These are phyloP conservation scores for Metschnikowia continentalis DNA, from an alignment of 805 yeast genomes.

Conservation along the genomic window DNA sequence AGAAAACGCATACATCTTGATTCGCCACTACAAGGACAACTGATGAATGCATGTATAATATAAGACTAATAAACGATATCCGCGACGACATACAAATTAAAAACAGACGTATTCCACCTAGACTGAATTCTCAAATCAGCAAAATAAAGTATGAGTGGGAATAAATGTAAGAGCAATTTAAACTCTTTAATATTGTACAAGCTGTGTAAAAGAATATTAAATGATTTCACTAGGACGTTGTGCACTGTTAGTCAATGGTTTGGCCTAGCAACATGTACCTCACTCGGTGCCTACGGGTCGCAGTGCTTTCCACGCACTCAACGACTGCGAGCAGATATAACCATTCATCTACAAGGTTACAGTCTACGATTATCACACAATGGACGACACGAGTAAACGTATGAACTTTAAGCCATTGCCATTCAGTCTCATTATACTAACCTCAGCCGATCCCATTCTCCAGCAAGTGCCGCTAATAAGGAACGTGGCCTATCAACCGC, in stretches of 20 bases:
- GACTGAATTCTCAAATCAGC: too few relatives aligned
- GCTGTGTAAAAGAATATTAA: too few relatives aligned
- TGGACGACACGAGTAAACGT: slow-evolving; percentile 22
- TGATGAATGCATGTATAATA: slow-evolving; percentile 13
- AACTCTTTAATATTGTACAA: too few relatives aligned
- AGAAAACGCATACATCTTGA: slow-evolving; percentile 85
- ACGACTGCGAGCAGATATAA: background rate
- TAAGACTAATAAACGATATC: slow-evolving; percentile 4
- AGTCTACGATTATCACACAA: background rate
- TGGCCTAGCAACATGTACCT: background rate
- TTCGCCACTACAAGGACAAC: slow-evolving; percentile 60
- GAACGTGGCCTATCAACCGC: slow-evolving; percentile 50
- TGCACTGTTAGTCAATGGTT: background rate
- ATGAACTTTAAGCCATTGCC: slow-evolving; percentile 3
- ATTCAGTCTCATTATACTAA: slow-evolving; percentile 5
- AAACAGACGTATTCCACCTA: too few relatives aligned
- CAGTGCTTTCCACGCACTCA: background rate
- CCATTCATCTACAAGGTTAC: background rate
- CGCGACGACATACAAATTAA: background rate
- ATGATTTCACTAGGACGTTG: background rate
- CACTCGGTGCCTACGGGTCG: background rate
- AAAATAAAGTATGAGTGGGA: too few relatives aligned
- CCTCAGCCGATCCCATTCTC: slow-evolving; percentile 43
- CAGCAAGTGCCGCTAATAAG: slow-evolving; percentile 53
- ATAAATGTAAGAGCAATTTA: too few relatives aligned